Conservation (phyloP, 2,329 filamentous ascomycete genomes). For the Bipolaris bicolor region DNA sequence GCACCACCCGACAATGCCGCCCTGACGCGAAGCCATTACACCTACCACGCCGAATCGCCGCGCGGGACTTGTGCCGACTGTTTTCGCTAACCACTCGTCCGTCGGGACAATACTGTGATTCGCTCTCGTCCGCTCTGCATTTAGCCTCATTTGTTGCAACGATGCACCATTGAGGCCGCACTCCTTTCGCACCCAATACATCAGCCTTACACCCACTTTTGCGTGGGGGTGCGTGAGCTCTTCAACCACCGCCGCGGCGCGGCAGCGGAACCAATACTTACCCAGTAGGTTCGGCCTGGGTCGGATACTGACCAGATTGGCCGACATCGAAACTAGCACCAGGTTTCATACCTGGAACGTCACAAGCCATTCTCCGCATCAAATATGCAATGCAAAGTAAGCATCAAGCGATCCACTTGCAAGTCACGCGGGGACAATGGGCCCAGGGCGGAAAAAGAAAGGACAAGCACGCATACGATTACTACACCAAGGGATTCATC, state of each 20-base stretch:
- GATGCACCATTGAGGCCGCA: too few relatives aligned
- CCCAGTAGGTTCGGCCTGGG: not conserved
- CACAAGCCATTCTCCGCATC: not conserved
- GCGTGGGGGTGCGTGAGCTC: not conserved
- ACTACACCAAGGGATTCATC: not conserved
- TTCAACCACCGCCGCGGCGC: not conserved
- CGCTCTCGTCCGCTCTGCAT: not conserved
- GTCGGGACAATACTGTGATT: constrained; percentile 4
- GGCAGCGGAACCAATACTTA: not conserved
- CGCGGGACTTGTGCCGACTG: constrained; percentile 17
- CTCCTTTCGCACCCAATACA: not conserved
- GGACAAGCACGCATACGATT: not conserved
- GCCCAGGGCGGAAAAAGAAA: not conserved
- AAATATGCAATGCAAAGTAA: not conserved
- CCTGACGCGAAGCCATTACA: constrained; percentile 5
- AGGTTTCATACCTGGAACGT: not conserved
- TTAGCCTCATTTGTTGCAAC: not conserved
- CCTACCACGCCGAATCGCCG: constrained; percentile 1
- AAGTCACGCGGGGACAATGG: not conserved
- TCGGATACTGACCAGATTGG: not conserved
- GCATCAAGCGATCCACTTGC: not conserved
- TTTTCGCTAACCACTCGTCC: constrained; percentile 3
- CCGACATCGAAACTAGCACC: not conserved
- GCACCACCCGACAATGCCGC: not conserved
- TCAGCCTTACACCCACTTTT: constrained; percentile 4